These are phyloP conservation scores for Psilocybe subaeruginosa DNA, from an alignment of 768 basidiomycete genomes.

Conservation along the genomic window DNA sequence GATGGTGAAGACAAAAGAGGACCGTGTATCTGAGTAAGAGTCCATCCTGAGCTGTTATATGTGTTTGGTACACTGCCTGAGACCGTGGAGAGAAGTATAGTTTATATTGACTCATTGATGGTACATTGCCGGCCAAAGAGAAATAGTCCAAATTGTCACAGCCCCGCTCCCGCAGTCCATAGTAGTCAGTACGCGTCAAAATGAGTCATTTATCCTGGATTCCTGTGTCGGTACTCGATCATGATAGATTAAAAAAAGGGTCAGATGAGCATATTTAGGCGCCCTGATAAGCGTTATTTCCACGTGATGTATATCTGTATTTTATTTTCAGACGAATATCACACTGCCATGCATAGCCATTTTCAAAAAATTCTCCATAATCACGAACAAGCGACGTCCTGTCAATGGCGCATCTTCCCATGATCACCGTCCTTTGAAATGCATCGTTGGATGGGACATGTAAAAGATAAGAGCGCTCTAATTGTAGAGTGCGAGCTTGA, in stretches of 20 bases:
- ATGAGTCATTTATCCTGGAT: conserved; percentile 12
- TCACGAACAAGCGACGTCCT: no score
- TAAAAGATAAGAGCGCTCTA: no score
- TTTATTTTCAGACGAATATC: background rate
- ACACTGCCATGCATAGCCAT: conserved; percentile 7
- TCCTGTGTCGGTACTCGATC: conserved; percentile 4
- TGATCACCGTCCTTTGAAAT: no score
- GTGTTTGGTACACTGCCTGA: background rate
- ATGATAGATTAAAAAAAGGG: conserved; percentile 1
- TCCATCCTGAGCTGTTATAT: conserved; percentile 9
- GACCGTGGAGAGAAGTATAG: background rate
- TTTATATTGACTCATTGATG: conserved; percentile 6
- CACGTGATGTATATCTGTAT: conserved; percentile 5
- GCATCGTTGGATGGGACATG: no score
- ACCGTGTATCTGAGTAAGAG: background rate
- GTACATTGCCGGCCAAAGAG: background rate
- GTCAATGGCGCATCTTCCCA: no score
- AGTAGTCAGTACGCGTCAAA: conserved; percentile 5
- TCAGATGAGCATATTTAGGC: conserved; percentile 14
- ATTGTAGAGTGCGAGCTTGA: no score
- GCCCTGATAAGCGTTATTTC: conserved; percentile 8
- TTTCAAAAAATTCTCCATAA: background rate
- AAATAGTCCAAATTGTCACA: conserved; percentile 5
- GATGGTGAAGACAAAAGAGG: background rate
- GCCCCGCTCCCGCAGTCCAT: conserved; percentile 14